A percentile compares a stretch with the other conserved stretches of the same genome.
These are phyloP conservation scores for Pinus tabuliformis DNA, from an alignment of 75 land plant species.

Conservation along the genomic window DNA sequence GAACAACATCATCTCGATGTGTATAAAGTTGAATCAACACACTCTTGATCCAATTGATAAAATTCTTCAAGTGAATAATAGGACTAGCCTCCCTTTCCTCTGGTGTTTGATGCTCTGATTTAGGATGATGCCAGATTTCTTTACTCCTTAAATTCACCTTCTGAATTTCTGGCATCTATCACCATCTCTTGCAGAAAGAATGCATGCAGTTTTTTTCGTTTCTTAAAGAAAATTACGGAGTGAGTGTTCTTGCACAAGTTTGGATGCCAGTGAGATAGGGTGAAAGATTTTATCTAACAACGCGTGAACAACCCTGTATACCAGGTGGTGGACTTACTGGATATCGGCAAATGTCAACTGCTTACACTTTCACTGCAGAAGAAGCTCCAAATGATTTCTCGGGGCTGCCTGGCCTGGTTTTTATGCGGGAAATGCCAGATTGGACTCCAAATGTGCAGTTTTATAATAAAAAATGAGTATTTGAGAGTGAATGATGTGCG, in stretches of 20 bases:
- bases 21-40: too few relatives aligned
- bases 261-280: constrained; percentile 74
- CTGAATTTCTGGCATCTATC: neutral
- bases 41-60: too few relatives aligned
- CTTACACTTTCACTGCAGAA: constrained; percentile 50
- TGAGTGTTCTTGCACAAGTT: constrained; percentile 63
- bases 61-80: too few relatives aligned
- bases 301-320: constrained; percentile 77
- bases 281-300: constrained; percentile 42
- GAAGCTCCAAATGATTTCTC: constrained; percentile 30
- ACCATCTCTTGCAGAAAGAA: constrained; percentile 15
- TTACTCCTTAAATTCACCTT: too few relatives aligned
- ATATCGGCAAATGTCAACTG: constrained; percentile 66
- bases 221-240: constrained; percentile 31
- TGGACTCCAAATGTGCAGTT: constrained; percentile 83
- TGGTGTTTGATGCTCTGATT: too few relatives aligned
- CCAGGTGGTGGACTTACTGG: constrained; percentile 46
- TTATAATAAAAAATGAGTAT: constrained; percentile 59
- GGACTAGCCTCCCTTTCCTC: too few relatives aligned
- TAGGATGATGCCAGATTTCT: too few relatives aligned
- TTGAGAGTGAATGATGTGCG: constrained; percentile 54
- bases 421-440: constrained; percentile 59
- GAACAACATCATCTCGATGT: neutral
- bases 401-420: constrained; percentile 88
- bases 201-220: constrained; percentile 41